A percentile compares a stretch with the other conserved stretches of the same genome.
These are phyloP conservation scores for Monotropa hypopitys DNA, from an alignment of 179 eudicot genomes.

Conservation along the genomic window DNA sequence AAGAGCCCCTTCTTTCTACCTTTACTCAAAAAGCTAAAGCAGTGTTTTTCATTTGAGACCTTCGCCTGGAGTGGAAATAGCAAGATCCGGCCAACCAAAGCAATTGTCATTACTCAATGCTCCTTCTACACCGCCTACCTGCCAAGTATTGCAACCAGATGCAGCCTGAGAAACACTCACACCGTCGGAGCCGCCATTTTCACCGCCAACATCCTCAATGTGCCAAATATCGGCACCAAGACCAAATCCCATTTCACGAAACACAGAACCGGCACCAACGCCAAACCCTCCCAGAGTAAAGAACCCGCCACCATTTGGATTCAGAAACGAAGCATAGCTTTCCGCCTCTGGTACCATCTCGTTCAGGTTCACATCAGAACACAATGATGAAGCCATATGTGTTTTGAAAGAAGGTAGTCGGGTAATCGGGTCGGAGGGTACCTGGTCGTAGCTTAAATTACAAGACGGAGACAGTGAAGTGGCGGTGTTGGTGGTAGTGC, in stretches of 20 bases:
- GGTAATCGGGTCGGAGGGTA: not conserved
- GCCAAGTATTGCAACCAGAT: constrained; percentile 27
- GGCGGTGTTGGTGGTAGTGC: constrained; percentile 6
- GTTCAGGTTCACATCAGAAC: constrained; percentile 10
- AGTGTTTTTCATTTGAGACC: not conserved
- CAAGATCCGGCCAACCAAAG: constrained; percentile 35
- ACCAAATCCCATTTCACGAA: no score
- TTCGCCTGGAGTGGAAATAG: no score
- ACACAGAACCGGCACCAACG: constrained; percentile 22
- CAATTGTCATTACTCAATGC: constrained; percentile 16
- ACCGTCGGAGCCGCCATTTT: not conserved
- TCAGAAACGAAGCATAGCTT: constrained; percentile 17
- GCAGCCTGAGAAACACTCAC: not conserved
- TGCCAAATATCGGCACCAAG: constrained; percentile 13
- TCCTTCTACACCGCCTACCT: constrained; percentile 14
- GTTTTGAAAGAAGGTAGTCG: not conserved
- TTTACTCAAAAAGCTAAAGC: not conserved
- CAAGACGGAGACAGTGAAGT: not conserved
- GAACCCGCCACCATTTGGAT: constrained; percentile 3
- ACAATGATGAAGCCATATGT: not conserved
- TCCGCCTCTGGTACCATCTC: constrained; percentile 10
- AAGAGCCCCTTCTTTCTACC: not conserved
- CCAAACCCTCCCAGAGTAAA: constrained; percentile 16
- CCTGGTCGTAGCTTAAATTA: not conserved
- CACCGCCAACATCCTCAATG: constrained; percentile 13